Evolutionary conservation across 345 rosid genomes (phyloP).

Genomic region (Hibiscus trionum): DNA sequence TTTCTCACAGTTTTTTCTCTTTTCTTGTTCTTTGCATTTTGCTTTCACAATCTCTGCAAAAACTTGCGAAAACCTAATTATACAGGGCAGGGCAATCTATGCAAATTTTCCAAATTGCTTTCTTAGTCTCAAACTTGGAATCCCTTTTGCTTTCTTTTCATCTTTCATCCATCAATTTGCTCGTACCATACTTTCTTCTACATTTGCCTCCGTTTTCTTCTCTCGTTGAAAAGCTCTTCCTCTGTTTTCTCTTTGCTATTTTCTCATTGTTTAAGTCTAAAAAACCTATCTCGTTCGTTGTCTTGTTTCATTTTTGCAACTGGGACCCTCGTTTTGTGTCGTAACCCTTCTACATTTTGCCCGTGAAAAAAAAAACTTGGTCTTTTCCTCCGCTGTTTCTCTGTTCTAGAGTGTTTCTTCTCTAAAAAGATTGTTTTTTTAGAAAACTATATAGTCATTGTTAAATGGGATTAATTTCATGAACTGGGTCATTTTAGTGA

Average conservation of each 20-base stretch:
- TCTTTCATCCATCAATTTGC: constrained; percentile 20
- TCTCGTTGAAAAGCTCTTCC: background rate
- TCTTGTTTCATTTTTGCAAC: background rate
- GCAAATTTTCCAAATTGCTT: background rate
- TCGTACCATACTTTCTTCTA: constrained; percentile 17
- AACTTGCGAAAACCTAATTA: background rate
- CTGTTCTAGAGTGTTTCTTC: background rate
- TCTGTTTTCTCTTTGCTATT: background rate
- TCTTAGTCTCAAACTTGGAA: background rate
- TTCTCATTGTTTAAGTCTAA: background rate
- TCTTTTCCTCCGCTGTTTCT: background rate
- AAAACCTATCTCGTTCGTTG: background rate
- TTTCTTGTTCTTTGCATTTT: background rate
- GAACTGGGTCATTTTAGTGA: background rate
- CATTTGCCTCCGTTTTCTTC: constrained; percentile 8
- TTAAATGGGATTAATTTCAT: background rate
- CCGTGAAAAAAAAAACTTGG: background rate
- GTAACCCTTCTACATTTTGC: background rate
- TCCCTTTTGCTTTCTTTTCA: background rate
- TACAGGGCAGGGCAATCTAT: background rate
- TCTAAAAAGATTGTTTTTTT: background rate
- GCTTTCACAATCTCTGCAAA: background rate
- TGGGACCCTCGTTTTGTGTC: constrained; percentile 2
- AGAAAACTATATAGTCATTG: background rate
- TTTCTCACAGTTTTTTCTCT: background rate